A percentile compares a stretch with the other conserved stretches of the same genome.
Evolutionary conservation across 176 grass and related monocot species (phyloP).

Genomic region (Saccharum spontaneum): DNA sequence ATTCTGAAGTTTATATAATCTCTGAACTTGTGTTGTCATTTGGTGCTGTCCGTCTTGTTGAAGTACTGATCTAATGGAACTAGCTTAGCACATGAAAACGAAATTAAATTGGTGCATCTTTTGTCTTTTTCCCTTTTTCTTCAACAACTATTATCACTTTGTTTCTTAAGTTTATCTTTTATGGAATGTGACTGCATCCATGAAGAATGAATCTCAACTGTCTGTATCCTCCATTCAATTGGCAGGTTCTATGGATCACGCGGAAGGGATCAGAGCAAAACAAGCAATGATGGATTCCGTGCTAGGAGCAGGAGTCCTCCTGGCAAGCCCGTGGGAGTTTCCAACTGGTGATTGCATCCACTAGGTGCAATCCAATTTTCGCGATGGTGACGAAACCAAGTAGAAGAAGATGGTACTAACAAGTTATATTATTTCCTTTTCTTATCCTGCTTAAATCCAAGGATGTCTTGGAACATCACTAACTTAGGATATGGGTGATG

Average conservation of each 20-base stretch:
- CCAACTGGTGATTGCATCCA: constrained; percentile 41
- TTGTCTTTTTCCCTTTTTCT: not conserved
- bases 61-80: not conserved
- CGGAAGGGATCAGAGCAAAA: constrained; percentile 28
- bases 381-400: constrained; percentile 37
- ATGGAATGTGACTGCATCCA: not conserved
- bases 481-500: constrained; percentile 37
- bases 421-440: constrained; percentile 29
- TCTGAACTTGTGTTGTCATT: not conserved
- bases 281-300: constrained; percentile 20
- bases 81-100: not conserved
- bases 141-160: not conserved
- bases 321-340: constrained; percentile 44
- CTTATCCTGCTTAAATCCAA: constrained; percentile 11
- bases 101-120: not conserved
- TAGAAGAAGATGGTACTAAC: constrained; percentile 27
- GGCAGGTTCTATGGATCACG: constrained; percentile 51
- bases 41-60: not conserved
- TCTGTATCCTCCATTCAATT: not conserved
- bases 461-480: constrained; percentile 33
- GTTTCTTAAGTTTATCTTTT: not conserved
- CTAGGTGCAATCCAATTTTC: constrained; percentile 18
- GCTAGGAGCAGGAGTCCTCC: constrained; percentile 60
- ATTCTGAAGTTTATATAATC: constrained; percentile 1
- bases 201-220: not conserved